Base-by-base conservation (phyloP, 805 yeast genomes). In the Sugiyamaella mastotermitis region DNA sequence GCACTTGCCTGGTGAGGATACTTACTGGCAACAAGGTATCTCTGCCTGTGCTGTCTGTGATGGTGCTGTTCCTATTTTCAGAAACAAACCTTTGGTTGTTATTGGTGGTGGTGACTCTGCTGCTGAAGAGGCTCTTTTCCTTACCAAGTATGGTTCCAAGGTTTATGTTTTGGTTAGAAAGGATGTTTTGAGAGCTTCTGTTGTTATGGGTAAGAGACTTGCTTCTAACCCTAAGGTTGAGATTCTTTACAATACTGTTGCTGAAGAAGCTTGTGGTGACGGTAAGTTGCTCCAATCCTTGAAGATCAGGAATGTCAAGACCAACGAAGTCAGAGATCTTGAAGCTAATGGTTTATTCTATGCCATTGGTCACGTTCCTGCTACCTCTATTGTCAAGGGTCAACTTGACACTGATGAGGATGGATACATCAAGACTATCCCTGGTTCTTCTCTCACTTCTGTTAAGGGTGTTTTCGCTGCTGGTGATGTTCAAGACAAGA, bases 1-100 rank as follows among this genome's bases (percentile, higher is more conserved):
- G 67, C 66, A 75, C 60, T 70, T 92, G 46, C 95, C 97, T 43
- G 99, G 99, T 55, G 98, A 92, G 70, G 97, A 92, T 51, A 74
- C 75, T 24, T 92, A 92, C 76, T 92, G 99, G 99, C 99, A 92
- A 72, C 83, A 82, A 62, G 99, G 99, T 64, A 92, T 92, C 51
- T 84, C 95, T 52, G 99, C 99, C 13, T 92, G 99, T 72, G 99
- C 99, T 28, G 98, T 92, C 46, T 92, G 99, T 69, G 99, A 92
- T 62, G 99, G 99, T 66, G 99, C 99, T 23, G 94, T 92, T 35
- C 99, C 99, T 53, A 88, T 92, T 54, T 92, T 92, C 72, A 84
- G 97, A 74, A 83, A 92, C 73, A 83, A 87, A 67, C 97, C 98
- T 27, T 76, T 92, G 61, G 97, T 96, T 18, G 99, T 92, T 41